Conservation (phyloP, 2,329 filamentous ascomycete genomes). For the Ophiosphaerella korrae region DNA sequence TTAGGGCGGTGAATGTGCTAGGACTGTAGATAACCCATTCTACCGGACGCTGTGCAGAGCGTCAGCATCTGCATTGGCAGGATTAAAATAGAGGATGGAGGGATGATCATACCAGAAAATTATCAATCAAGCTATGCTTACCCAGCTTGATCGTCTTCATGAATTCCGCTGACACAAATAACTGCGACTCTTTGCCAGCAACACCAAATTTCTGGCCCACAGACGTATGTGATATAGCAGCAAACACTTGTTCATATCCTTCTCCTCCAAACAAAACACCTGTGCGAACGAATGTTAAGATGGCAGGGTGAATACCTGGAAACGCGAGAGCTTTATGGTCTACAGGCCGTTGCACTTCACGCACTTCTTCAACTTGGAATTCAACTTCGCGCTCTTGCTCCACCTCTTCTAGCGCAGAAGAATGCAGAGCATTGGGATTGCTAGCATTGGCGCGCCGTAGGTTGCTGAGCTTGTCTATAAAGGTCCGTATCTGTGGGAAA, state of each 20-base stretch:
- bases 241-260: slow-evolving; percentile 49
- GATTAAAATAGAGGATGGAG: slow-evolving; percentile 47
- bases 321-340: slow-evolving; percentile 51
- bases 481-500: too few relatives aligned
- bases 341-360: slow-evolving; percentile 56
- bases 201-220: slow-evolving; percentile 40
- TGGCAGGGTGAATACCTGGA: slow-evolving; percentile 53
- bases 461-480: too few relatives aligned
- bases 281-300: slow-evolving; percentile 22
- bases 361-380: slow-evolving; percentile 61
- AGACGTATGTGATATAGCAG: slow-evolving; percentile 45
- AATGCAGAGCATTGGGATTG: slow-evolving; percentile 24
- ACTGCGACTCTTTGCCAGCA: slow-evolving; percentile 19
- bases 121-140: slow-evolving; percentile 45
- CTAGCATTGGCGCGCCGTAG: slow-evolving; percentile 7
- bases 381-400: slow-evolving; percentile 64
- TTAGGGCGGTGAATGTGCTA: slow-evolving; percentile 52
- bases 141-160: slow-evolving; percentile 48
- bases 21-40: slow-evolving; percentile 37
- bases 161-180: slow-evolving; percentile 55
- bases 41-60: too few relatives aligned
- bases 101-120: slow-evolving; percentile 47
- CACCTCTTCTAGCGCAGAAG: slow-evolving; percentile 62
- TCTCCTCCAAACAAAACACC: slow-evolving; percentile 44
- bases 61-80: too few relatives aligned